Evolutionary conservation across 2,329 filamentous ascomycete species (phyloP).

Genomic region (Sclerotinia sclerotiorum): DNA sequence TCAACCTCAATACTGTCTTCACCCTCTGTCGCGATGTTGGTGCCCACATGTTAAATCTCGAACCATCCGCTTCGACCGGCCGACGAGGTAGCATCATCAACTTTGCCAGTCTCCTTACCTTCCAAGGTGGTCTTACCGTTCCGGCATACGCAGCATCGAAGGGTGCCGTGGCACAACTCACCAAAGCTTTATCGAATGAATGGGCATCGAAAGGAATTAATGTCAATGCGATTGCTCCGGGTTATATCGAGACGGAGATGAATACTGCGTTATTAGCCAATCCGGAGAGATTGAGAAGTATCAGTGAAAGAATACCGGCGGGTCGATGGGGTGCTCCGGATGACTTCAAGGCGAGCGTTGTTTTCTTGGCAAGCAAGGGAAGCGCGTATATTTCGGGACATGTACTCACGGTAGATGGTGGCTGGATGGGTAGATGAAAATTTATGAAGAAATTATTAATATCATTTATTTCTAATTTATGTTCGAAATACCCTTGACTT

Average conservation of each 20-base stretch:
- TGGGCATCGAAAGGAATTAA: constrained; percentile 78
- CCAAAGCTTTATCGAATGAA: constrained; percentile 73
- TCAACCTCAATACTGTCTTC: constrained; percentile 84
- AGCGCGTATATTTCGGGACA: constrained; percentile 82
- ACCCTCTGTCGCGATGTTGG: constrained; percentile 74
- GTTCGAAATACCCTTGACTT: neutral
- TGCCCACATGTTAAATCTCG: constrained; percentile 66
- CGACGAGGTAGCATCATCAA: constrained; percentile 77
- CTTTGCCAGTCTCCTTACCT: constrained; percentile 79
- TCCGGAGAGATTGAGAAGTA: constrained; percentile 66
- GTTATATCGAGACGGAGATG: constrained; percentile 94
- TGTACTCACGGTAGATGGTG: constrained; percentile 80
- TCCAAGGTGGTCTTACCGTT: constrained; percentile 87
- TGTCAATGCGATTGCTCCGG: constrained; percentile 86
- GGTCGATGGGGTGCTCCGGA: constrained; percentile 81
- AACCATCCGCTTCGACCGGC: constrained; percentile 69
- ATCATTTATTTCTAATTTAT: neutral
- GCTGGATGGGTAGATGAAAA: constrained; percentile 81
- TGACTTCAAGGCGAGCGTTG: constrained; percentile 81
- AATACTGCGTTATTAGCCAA: constrained; percentile 79
- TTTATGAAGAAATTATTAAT: neutral
- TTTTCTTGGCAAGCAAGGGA: constrained; percentile 75
- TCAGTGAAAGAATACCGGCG: constrained; percentile 77
- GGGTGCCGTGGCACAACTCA: constrained; percentile 73
- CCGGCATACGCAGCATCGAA: constrained; percentile 86